A percentile compares a stretch with the other conserved stretches of the same genome.
Conservation (phyloP, 2,329 filamentous ascomycete species). For the Ceratocystis cacaofunesta region DNA sequence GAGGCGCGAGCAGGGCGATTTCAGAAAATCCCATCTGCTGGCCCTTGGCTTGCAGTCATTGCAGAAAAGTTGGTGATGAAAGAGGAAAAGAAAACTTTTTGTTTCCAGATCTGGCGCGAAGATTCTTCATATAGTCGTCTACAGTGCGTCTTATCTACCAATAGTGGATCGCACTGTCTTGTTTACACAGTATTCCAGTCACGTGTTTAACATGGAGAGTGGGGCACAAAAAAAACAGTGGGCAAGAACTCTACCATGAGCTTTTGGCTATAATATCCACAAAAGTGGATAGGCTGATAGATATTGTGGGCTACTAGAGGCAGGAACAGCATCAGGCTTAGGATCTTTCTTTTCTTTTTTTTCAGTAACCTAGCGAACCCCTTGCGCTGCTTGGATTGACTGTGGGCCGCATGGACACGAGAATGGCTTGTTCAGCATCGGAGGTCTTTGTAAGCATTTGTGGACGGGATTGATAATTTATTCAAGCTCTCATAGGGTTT, state of each 20-base stretch:
- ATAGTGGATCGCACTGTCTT: slow-evolving; percentile 11
- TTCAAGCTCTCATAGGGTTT: too few species aligned
- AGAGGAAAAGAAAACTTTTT: slow-evolving; percentile 9
- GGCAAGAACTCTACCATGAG: not conserved
- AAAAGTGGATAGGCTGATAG: not conserved
- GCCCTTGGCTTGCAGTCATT: not conserved
- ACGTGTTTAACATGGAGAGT: not conserved
- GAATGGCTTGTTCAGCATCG: too few species aligned
- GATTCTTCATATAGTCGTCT: slow-evolving; percentile 9
- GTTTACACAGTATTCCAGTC: not conserved
- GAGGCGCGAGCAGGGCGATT: not conserved
- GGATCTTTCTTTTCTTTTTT: not conserved
- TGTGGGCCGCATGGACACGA: too few species aligned
- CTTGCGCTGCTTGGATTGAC: not conserved
- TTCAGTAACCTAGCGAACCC: not conserved
- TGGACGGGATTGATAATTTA: too few species aligned
- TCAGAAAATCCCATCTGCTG: not conserved
- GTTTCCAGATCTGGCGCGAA: not conserved
- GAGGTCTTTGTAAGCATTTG: too few species aligned
- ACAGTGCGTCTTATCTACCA: not conserved
- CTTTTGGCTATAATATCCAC: not conserved
- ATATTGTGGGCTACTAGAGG: not conserved
- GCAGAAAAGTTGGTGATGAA: not conserved
- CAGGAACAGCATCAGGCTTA: not conserved
- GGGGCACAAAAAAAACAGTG: not conserved